These are phyloP conservation scores for Notholithocarpus densiflorus DNA, from an alignment of 306 rosid genomes.

Conservation along the genomic window DNA sequence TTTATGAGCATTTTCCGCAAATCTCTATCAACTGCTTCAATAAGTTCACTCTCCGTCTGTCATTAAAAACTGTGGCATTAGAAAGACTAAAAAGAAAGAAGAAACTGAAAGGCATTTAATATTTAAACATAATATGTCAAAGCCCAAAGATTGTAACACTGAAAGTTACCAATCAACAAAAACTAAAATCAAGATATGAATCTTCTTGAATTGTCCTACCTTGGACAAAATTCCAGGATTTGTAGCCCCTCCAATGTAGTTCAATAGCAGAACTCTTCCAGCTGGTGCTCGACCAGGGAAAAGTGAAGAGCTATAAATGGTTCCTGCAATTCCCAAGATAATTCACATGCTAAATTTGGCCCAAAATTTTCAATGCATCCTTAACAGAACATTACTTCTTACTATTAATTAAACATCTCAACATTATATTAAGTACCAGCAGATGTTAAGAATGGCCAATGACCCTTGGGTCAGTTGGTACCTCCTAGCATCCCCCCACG, in stretches of 20 bases:
- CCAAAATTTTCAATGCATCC: slow-evolving; percentile 18
- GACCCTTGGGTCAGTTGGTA: too few relatives aligned
- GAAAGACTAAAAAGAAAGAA: slow-evolving; percentile 7
- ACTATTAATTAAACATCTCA: not conserved
- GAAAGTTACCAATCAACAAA: not conserved
- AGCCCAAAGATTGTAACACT: not conserved
- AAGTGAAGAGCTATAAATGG: slow-evolving; percentile 95
- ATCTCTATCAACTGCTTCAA: slow-evolving; percentile 85
- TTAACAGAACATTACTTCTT: not conserved
- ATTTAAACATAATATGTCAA: not conserved
- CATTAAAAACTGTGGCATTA: slow-evolving; percentile 15
- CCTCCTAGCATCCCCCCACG: too few relatives aligned
- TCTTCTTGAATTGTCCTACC: slow-evolving; percentile 40
- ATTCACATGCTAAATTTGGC: slow-evolving; percentile 22
- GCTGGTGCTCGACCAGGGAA: slow-evolving; percentile 91
- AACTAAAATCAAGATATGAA: slow-evolving; percentile 4
- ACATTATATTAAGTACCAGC: not conserved
- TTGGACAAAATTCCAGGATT: slow-evolving; percentile 76
- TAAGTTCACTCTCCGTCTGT: slow-evolving; percentile 75
- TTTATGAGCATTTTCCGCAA: slow-evolving; percentile 78
- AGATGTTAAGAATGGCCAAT: not conserved
- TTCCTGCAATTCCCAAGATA: slow-evolving; percentile 57
- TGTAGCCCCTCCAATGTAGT: slow-evolving; percentile 97
- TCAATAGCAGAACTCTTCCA: slow-evolving; percentile 90
- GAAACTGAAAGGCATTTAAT: not conserved